Conservation (phyloP, 1,139 yeast species). For the Nakaseomyces bracarensis region DNA sequence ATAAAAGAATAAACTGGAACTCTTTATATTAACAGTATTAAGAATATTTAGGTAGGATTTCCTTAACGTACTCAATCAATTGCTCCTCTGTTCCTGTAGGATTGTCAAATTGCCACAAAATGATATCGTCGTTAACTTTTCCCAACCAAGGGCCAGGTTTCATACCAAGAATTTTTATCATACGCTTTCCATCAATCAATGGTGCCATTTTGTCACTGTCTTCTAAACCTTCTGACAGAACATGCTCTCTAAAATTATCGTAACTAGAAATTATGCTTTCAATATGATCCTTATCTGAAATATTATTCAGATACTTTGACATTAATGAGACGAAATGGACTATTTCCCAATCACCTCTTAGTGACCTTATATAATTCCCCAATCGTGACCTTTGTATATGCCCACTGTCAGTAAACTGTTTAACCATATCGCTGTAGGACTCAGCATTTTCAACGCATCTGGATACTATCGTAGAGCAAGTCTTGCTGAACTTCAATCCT, state of each 20-base stretch:
- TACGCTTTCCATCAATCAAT: constrained; percentile 60
- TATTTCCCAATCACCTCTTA: constrained; percentile 45
- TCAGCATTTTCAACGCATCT: constrained; percentile 33
- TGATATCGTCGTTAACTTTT: constrained; percentile 43
- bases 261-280: constrained; percentile 29
- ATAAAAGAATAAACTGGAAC: neutral
- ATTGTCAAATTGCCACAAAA: constrained; percentile 69
- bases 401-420: constrained; percentile 11
- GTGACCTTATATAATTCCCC: constrained; percentile 52
- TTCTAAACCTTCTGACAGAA: constrained; percentile 32
- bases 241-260: constrained; percentile 32
- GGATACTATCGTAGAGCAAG: constrained; percentile 46
- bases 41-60: constrained; percentile 18
- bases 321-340: constrained; percentile 31
- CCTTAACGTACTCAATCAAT: constrained; percentile 41
- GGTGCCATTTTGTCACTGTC: constrained; percentile 44
- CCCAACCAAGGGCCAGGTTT: constrained; percentile 88
- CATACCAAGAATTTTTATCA: constrained; percentile 42
- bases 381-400: constrained; percentile 44
- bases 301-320: constrained; percentile 14
- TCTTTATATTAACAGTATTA: no score
- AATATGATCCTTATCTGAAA: constrained; percentile 8
- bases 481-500: constrained; percentile 59
- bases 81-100: constrained; percentile 48
- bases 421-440: constrained; percentile 27